Evolutionary conservation across 179 eudicot species (phyloP).

Genomic region (Beta corolliflora): DNA sequence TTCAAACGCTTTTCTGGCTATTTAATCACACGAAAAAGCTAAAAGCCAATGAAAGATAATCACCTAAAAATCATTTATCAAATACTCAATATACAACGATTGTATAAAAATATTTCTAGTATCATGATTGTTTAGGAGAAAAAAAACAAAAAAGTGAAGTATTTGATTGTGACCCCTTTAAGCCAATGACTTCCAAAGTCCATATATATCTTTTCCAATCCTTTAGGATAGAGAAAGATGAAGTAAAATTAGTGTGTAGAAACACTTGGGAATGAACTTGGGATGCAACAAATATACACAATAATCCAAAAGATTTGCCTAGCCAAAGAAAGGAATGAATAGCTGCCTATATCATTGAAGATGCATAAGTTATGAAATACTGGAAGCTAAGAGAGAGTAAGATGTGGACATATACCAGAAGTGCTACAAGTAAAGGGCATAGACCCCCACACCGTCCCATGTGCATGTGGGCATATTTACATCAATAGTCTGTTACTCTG

Average conservation of each 20-base stretch:
- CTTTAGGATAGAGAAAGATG: conserved; percentile 23
- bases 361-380: background rate
- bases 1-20: too few species aligned
- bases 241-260: conserved; percentile 13
- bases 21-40: too few species aligned
- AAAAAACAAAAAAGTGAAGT: background rate
- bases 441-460: conserved; percentile 33
- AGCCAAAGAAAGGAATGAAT: conserved; percentile 21
- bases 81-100: too few species aligned
- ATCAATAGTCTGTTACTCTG: background rate
- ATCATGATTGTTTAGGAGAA: background rate
- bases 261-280: background rate
- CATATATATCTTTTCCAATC: conserved; percentile 16
- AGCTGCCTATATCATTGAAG: conserved; percentile 7
- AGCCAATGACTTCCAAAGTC: background rate
- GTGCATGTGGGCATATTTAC: conserved; percentile 31
- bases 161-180: background rate
- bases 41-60: too few species aligned
- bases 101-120: too few species aligned
- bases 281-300: conserved; percentile 4
- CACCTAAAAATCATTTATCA: too few species aligned
- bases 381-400: background rate
- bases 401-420: conserved; percentile 41
- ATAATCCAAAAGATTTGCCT: conserved; percentile 7
- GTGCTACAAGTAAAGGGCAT: conserved; percentile 14